A percentile compares a stretch with the other conserved stretches of the same genome.
Conservation (phyloP, 805 yeast species). For the Maudiozyma saulgeensis region DNA sequence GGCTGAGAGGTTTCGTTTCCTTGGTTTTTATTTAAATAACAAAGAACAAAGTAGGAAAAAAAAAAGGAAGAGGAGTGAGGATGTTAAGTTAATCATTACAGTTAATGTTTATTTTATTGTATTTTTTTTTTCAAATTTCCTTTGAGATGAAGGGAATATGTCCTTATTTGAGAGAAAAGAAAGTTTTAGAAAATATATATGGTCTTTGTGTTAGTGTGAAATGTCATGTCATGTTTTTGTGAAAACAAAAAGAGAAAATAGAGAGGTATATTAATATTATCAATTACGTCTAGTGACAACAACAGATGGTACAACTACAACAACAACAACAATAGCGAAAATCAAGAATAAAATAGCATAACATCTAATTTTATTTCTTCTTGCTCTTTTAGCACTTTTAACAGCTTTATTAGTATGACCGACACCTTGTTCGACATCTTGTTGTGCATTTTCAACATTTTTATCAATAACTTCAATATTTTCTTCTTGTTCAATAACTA, state of each 20-base stretch:
- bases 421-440: constrained; percentile 86
- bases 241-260: no score
- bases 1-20: no score
- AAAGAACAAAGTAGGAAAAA: background rate
- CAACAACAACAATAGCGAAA: constrained; percentile 55
- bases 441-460: constrained; percentile 74
- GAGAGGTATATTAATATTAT: background rate
- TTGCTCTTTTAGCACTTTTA: constrained; percentile 75
- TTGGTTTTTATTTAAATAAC: background rate
- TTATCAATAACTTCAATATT: constrained; percentile 75
- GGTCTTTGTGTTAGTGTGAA: no score
- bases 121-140: background rate
- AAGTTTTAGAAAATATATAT: background rate
- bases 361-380: constrained; percentile 87
- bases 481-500: constrained; percentile 92
- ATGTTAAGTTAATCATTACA: background rate
- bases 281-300: constrained; percentile 24
- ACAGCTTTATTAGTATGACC: constrained; percentile 91
- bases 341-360: constrained; percentile 52
- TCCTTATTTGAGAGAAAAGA: background rate
- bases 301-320: constrained; percentile 45
- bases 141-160: no score
- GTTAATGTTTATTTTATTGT: background rate
- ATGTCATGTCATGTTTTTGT: no score
- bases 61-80: background rate